These are phyloP conservation scores for Sugiyamaella floridensis DNA, from an alignment of 805 yeast species.

Conservation along the genomic window DNA sequence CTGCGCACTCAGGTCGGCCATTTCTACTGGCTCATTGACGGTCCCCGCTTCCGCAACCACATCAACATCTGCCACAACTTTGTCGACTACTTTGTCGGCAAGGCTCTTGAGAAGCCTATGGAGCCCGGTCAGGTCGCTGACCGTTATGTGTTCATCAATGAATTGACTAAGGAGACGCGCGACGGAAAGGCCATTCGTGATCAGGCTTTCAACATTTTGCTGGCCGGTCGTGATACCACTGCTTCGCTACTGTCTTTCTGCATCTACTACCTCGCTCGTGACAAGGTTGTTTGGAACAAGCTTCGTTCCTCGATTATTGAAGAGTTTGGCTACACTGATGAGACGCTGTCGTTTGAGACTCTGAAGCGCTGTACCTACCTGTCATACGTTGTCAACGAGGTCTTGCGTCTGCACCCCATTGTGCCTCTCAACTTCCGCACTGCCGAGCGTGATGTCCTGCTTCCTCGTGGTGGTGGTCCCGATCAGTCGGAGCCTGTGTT, in stretches of 20 bases:
- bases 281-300: slow-evolving; percentile 28
- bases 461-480: slow-evolving; percentile 48
- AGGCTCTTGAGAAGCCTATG: slow-evolving; percentile 29
- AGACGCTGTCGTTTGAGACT: slow-evolving; percentile 36
- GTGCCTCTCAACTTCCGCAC: slow-evolving; percentile 46
- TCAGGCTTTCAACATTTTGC: slow-evolving; percentile 44
- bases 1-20: slow-evolving; percentile 15
- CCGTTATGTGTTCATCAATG: slow-evolving; percentile 43
- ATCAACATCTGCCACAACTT: slow-evolving; percentile 29
- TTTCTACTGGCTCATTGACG: slow-evolving; percentile 17
- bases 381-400: slow-evolving; percentile 43
- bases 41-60: slow-evolving; percentile 29
- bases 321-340: slow-evolving; percentile 30
- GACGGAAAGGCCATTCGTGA: slow-evolving; percentile 43
- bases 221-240: slow-evolving; percentile 55
- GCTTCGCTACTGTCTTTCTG: slow-evolving; percentile 43
- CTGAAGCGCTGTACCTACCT: slow-evolving; percentile 44
- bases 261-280: slow-evolving; percentile 40
- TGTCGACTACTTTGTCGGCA: slow-evolving; percentile 37
- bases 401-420: slow-evolving; percentile 45
- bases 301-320: slow-evolving; percentile 36
- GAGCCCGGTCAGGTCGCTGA: slow-evolving; percentile 27
- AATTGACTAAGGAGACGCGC: slow-evolving; percentile 44
- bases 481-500: slow-evolving; percentile 36
- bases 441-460: slow-evolving; percentile 40